phyloP scores from a whole-genome alignment of 805 yeast species.

The Spathaspora passalidarum region DNA sequence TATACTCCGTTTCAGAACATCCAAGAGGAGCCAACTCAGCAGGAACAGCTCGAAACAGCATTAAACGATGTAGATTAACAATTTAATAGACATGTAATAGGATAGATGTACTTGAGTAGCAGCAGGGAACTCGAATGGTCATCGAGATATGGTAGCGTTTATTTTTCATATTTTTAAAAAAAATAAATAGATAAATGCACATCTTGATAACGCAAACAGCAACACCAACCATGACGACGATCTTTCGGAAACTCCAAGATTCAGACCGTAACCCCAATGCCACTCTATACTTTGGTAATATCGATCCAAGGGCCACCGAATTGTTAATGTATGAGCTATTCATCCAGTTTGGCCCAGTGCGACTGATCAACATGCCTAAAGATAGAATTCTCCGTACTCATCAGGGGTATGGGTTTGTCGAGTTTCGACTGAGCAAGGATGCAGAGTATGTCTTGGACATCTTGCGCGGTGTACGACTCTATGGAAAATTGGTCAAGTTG shows the following conservation, averaged over 20 bases:
- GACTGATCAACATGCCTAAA: conserved; percentile 68
- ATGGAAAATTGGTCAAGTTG: conserved; percentile 58
- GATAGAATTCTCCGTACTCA: conserved; percentile 68
- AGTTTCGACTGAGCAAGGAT: conserved; percentile 57
- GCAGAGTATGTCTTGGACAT: conserved; percentile 66
- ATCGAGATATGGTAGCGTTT: too few relatives aligned
- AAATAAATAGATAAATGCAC: too few relatives aligned
- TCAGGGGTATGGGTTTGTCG: conserved; percentile 89
- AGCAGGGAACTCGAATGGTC: too few relatives aligned
- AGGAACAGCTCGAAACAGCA: too few relatives aligned
- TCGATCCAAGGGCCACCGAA: conserved; percentile 75
- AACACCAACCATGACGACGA: conserved; percentile 21
- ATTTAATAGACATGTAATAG: too few relatives aligned
- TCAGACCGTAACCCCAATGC: conserved; percentile 56
- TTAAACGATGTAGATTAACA: too few relatives aligned
- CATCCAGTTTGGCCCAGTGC: conserved; percentile 80
- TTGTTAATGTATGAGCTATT: conserved; percentile 74
- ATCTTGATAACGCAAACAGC: background rate
- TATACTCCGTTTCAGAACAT: background rate
- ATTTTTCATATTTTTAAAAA: too few relatives aligned
- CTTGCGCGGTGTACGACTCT: conserved; percentile 59
- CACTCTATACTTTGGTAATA: conserved; percentile 76
- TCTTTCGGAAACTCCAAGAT: conserved; percentile 35
- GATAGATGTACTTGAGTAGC: too few relatives aligned
- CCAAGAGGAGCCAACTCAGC: too few relatives aligned